phyloP scores from a whole-genome alignment of 129 eudicot species.

The Chrysanthemum lavandulifolium region DNA sequence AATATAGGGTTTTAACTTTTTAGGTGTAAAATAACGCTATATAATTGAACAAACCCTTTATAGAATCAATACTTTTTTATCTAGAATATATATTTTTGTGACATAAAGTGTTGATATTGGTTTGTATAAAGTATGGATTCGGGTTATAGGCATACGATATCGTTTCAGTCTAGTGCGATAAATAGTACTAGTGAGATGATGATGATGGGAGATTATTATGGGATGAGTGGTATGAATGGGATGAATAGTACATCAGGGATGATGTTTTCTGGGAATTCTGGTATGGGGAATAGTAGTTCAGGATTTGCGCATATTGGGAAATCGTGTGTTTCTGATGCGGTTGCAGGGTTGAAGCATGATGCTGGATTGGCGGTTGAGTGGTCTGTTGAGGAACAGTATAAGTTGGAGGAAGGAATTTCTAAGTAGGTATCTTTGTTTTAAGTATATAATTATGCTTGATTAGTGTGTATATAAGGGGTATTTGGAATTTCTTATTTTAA shows the following conservation, averaged over 20 bases:
- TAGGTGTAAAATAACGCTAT: conserved; percentile 34
- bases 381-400: conserved; percentile 80
- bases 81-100: conserved; percentile 23
- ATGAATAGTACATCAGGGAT: conserved; percentile 24
- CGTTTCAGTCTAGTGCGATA: conserved; percentile 47
- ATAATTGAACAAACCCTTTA: conserved; percentile 20
- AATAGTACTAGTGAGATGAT: conserved; percentile 49
- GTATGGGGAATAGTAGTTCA: conserved; percentile 35
- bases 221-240: conserved; percentile 16
- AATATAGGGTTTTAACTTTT: conserved; percentile 34
- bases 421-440: conserved; percentile 60
- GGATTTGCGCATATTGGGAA: conserved; percentile 31
- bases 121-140: conserved; percentile 33
- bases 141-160: conserved; percentile 48
- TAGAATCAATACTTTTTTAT: conserved; percentile 25
- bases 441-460: conserved; percentile 3
- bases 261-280: conserved; percentile 39
- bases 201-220: conserved; percentile 45
- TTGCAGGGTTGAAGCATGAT: conserved; percentile 68
- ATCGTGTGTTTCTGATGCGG: conserved; percentile 52
- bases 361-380: conserved; percentile 78
- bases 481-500: neutral
- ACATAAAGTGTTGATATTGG: conserved; percentile 4
- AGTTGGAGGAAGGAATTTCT: conserved; percentile 77
- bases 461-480: neutral